Evolutionary conservation across 1,284 basidiomycete species (phyloP), one percentile per base, ranked within the genome.

Genomic region (Veloboletus limbatus): DNA sequence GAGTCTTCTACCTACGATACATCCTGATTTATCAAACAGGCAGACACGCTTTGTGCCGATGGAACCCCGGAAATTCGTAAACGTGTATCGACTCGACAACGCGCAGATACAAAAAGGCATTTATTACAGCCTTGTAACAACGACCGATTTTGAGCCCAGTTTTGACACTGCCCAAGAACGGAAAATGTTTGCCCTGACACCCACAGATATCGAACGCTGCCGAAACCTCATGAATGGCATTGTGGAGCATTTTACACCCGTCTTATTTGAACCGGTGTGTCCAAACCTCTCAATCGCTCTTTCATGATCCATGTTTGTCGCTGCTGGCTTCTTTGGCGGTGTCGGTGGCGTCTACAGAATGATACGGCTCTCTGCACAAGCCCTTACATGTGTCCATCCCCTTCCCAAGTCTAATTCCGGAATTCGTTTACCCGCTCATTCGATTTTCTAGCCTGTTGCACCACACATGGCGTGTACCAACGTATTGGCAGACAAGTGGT

Each of bases 391-490:
- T n/a, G n/a, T n/a, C n/a, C n/a, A n/a, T n/a, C n/a, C n/a, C n/a
- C n/a, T n/a, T n/a, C n/a, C n/a, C n/a, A n/a, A 21, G 21, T n/a
- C 21, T 14, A 20, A 13, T 5, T 20, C 30, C 18, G 18, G 11
- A 17, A 33, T 17, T 18, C 30, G n/a, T 28, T 48, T n/a, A n/a
- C n/a, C n/a, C n/a, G 14, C 26, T 27, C 26, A 49, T 32, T 6
- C 14, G 13, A n/a, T 25, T 45, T 33, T 35, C 13, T 40, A 67
- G 65, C 60, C 82, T 14, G 74, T 77, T 7, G 81, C 81, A 13
- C 67, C 72, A 3, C 85, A 88, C 58, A 85, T 86, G 82, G 68
- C 66, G 3, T 88, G 86, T 62, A 87, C 84, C 8, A 79, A 85
- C 57, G 65, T 79, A 0, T 73, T 88, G 45, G 85, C 83, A 0